phyloP scores from a whole-genome alignment of 306 rosid species.

The Pueraria montana region DNA sequence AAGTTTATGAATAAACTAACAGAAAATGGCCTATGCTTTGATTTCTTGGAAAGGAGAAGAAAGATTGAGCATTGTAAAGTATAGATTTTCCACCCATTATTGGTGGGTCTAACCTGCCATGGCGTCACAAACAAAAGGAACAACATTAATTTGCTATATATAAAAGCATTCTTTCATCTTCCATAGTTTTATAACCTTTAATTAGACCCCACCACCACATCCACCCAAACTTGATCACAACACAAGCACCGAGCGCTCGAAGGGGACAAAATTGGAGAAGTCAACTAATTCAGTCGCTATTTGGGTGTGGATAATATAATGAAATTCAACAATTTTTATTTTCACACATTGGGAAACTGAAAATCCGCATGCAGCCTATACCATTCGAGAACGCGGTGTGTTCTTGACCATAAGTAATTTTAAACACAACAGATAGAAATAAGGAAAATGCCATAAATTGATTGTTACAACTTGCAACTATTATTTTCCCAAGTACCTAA shows the following conservation, averaged over 20 bases:
- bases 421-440: neutral
- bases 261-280: conserved; percentile 45
- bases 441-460: neutral
- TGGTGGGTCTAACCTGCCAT: conserved; percentile 49
- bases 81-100: conserved; percentile 36
- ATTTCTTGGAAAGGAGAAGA: conserved; percentile 41
- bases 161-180: conserved; percentile 45
- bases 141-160: conserved; percentile 38
- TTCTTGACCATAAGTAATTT: conserved; percentile 24
- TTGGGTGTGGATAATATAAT: conserved; percentile 44
- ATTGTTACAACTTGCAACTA: neutral
- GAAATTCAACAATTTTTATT: conserved; percentile 7
- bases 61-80: conserved; percentile 48
- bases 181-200: conserved; percentile 20
- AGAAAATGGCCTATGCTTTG: conserved; percentile 21
- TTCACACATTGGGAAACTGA: conserved; percentile 39
- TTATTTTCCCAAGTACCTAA: conserved; percentile 15
- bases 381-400: conserved; percentile 17
- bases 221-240: conserved; percentile 40
- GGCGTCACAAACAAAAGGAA: conserved; percentile 57
- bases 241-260: conserved; percentile 18
- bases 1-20: conserved; percentile 22
- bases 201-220: conserved; percentile 48
- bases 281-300: conserved; percentile 47
- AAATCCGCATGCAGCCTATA: conserved; percentile 29